A percentile compares a stretch with the other conserved stretches of the same genome.
phyloP scores from a whole-genome alignment of 768 basidiomycete species.

The Kwoniella europaea region DNA sequence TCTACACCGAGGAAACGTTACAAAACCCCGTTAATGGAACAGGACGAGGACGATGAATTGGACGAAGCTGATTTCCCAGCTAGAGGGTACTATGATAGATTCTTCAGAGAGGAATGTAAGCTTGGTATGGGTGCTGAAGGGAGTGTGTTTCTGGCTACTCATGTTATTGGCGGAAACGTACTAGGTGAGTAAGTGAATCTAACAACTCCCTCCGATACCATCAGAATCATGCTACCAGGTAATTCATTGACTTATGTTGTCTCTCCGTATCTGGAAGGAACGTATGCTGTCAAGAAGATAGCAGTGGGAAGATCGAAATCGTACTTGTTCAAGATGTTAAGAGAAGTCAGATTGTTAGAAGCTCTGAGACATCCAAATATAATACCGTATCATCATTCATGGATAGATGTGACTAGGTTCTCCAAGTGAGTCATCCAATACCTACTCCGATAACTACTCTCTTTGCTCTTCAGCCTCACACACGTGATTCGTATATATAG shows the following conservation, averaged over 20 bases:
- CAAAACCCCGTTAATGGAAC: constrained; percentile 11
- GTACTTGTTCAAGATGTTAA: constrained; percentile 79
- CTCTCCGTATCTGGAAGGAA: constrained; percentile 13
- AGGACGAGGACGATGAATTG: constrained; percentile 26
- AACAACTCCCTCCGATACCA: background rate
- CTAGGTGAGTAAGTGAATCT: constrained; percentile 65
- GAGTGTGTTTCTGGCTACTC: constrained; percentile 73
- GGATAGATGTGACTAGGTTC: constrained; percentile 85
- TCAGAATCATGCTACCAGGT: background rate
- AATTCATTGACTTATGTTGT: background rate
- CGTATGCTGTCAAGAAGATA: constrained; percentile 93
- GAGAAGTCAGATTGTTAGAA: constrained; percentile 86
- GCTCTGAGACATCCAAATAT: constrained; percentile 88
- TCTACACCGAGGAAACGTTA: constrained; percentile 11
- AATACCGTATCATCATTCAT: constrained; percentile 92
- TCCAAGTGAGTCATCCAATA: constrained; percentile 60
- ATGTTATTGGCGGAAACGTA: constrained; percentile 83
- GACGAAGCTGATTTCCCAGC: constrained; percentile 60
- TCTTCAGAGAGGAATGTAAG: constrained; percentile 86
- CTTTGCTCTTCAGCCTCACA: background rate
- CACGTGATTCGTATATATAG: background rate
- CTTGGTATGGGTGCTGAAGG: constrained; percentile 97
- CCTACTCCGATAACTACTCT: too few relatives aligned
- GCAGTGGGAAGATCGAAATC: constrained; percentile 88
- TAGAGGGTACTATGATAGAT: constrained; percentile 88